phyloP scores from a whole-genome alignment of 306 rosid genomes.

The Quercus ilex region DNA sequence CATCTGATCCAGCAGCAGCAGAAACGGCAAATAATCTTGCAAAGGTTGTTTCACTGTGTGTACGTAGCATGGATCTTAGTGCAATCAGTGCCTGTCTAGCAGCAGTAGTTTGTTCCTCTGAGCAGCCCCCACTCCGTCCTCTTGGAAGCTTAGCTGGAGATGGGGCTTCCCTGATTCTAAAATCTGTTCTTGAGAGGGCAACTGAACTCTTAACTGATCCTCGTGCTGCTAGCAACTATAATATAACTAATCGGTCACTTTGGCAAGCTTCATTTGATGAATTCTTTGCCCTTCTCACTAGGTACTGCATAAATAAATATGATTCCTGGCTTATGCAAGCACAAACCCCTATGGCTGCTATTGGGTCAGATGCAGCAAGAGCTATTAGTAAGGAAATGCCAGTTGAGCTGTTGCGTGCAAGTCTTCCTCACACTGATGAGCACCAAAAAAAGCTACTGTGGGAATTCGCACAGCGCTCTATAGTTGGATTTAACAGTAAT shows the following conservation, averaged over 20 bases:
- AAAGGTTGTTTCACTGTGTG: conserved; percentile 58
- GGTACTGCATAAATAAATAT: conserved; percentile 79
- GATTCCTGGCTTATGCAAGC: conserved; percentile 60
- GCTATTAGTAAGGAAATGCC: conserved; percentile 90
- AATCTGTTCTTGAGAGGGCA: conserved; percentile 85
- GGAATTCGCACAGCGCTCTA: conserved; percentile 83
- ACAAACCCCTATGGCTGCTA: conserved; percentile 47
- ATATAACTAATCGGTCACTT: conserved; percentile 58
- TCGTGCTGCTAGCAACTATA: conserved; percentile 68
- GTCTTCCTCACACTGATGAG: conserved; percentile 92
- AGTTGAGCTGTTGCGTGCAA: conserved; percentile 87
- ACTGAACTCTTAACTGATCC: conserved; percentile 84
- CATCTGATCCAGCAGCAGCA: conserved; percentile 65
- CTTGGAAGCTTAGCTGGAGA: conserved; percentile 87
- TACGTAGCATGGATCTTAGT: conserved; percentile 79
- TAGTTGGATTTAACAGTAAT: conserved; percentile 50
- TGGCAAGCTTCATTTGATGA: conserved; percentile 98
- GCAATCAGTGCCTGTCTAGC: conserved; percentile 95
- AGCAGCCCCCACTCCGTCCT: conserved; percentile 94
- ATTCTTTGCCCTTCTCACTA: conserved; percentile 73
- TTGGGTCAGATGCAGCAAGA: conserved; percentile 64
- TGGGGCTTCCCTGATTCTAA: conserved; percentile 81
- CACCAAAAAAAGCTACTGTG: conserved; percentile 62
- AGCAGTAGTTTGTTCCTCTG: conserved; percentile 82
- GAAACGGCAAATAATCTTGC: conserved; percentile 68